phyloP scores from a whole-genome alignment of 2,329 filamentous ascomycete species.

The Passalora sequoiae region DNA sequence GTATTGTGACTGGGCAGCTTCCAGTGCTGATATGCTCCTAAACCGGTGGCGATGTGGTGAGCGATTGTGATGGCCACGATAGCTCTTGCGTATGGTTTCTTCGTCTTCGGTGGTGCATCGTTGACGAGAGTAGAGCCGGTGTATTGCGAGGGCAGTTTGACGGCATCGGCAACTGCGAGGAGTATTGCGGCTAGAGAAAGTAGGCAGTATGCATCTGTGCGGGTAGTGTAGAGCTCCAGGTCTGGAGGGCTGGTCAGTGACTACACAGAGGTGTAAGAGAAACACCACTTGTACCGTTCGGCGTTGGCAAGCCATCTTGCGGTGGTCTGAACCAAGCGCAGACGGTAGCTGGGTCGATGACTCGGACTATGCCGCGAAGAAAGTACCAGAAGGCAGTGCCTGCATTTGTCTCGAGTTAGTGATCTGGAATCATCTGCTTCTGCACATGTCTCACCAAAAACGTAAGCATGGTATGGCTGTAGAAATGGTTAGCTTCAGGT shows the following conservation, averaged over 20 bases:
- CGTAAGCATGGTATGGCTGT: conserved; percentile 30
- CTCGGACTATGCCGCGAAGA: conserved; percentile 29
- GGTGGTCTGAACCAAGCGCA: conserved; percentile 35
- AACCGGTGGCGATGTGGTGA: conserved; percentile 34
- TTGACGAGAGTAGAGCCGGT: conserved; percentile 21
- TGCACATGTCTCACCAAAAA: conserved; percentile 25
- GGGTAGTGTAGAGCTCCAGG: conserved; percentile 36
- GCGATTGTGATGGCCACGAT: conserved; percentile 32
- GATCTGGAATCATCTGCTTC: no score
- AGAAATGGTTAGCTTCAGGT: conserved; percentile 6
- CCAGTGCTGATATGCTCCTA: conserved; percentile 34
- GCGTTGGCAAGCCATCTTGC: conserved; percentile 19
- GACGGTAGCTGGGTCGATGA: conserved; percentile 33
- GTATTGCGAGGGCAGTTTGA: conserved; percentile 24
- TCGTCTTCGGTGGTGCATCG: conserved; percentile 11
- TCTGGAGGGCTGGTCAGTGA: no score
- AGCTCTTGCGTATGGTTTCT: conserved; percentile 32
- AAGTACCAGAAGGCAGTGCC: conserved; percentile 36
- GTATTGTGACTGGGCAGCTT: conserved; percentile 30
- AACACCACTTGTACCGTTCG: conserved; percentile 29
- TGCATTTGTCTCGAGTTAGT: conserved; percentile 8
- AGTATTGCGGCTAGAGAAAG: conserved; percentile 31
- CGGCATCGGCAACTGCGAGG: conserved; percentile 30
- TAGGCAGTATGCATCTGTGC: conserved; percentile 35
- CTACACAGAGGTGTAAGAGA: no score